Conservation (phyloP, 352 stramenopile species). For the Globisporangium echinulatum region DNA sequence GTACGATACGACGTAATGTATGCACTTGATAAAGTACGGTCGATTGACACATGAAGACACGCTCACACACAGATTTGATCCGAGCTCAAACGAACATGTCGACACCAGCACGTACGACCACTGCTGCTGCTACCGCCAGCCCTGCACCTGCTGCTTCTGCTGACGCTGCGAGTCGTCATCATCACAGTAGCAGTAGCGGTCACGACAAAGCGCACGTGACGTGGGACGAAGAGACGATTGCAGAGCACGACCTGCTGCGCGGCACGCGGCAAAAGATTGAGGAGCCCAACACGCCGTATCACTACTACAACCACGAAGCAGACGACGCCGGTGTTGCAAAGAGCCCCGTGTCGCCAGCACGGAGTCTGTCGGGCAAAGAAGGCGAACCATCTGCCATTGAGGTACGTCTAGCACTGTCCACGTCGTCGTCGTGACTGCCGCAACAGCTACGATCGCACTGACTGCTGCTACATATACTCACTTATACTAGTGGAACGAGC, state of each 20-base stretch:
- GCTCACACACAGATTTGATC: too few species aligned
- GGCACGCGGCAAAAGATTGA: constrained; percentile 93
- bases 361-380: constrained; percentile 45
- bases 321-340: constrained; percentile 15
- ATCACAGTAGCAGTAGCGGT: not conserved
- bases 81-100: too few species aligned
- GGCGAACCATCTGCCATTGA: constrained; percentile 24
- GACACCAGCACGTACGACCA: too few species aligned
- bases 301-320: constrained; percentile 45
- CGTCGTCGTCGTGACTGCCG: not conserved
- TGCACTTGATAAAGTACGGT: too few species aligned
- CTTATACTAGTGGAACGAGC: constrained; percentile 46
- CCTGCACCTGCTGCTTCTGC: too few species aligned
- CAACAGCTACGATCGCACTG: not conserved
- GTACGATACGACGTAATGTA: too few species aligned
- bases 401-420: constrained; percentile 16
- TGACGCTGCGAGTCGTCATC: too few species aligned
- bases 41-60: too few species aligned
- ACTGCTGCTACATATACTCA: too few species aligned
- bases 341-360: constrained; percentile 35
- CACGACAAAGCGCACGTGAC: constrained; percentile 39
- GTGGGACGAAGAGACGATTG: constrained; percentile 92
- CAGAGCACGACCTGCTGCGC: constrained; percentile 84
- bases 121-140: too few species aligned
- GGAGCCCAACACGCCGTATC: constrained; percentile 90